A percentile compares a stretch with the other conserved stretches of the same genome.
phyloP scores from a whole-genome alignment of 2,329 filamentous ascomycete species.

The Cytospora paraplurivora region DNA sequence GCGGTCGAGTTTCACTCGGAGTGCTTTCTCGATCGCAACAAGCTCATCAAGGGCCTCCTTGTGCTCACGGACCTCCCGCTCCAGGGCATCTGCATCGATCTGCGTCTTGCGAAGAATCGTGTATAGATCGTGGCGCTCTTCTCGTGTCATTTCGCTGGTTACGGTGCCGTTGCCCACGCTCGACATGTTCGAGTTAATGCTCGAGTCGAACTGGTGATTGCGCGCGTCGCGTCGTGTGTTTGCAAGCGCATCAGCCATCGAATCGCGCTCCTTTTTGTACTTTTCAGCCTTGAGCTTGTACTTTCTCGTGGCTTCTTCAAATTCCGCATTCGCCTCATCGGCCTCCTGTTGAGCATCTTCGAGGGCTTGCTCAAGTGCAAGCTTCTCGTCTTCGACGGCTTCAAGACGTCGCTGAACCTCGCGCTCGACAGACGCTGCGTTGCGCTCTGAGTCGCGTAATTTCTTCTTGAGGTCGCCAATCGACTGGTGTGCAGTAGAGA shows the following conservation, averaged over 20 bases:
- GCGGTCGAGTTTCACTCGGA: constrained; percentile 69
- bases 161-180: constrained; percentile 32
- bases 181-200: constrained; percentile 32
- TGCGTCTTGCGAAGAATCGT: constrained; percentile 63
- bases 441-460: constrained; percentile 54
- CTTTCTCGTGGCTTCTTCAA: constrained; percentile 47
- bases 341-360: constrained; percentile 55
- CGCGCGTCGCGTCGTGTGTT: constrained; percentile 35
- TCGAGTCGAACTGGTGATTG: constrained; percentile 35
- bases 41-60: constrained; percentile 65
- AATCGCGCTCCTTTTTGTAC: constrained; percentile 52
- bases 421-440: constrained; percentile 43
- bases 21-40: constrained; percentile 57
- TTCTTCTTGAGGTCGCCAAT: constrained; percentile 56
- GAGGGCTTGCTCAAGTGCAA: constrained; percentile 60
- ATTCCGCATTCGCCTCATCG: constrained; percentile 49
- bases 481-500: constrained; percentile 61
- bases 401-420: constrained; percentile 58
- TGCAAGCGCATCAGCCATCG: constrained; percentile 39
- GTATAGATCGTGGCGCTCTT: constrained; percentile 62
- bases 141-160: constrained; percentile 46
- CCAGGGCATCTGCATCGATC: constrained; percentile 67
- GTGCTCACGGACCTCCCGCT: constrained; percentile 70
- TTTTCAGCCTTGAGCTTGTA: constrained; percentile 54
- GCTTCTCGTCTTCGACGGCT: constrained; percentile 61